Evolutionary conservation across 148 eudicot genomes (phyloP).

Genomic region (Rheum nobile): DNA sequence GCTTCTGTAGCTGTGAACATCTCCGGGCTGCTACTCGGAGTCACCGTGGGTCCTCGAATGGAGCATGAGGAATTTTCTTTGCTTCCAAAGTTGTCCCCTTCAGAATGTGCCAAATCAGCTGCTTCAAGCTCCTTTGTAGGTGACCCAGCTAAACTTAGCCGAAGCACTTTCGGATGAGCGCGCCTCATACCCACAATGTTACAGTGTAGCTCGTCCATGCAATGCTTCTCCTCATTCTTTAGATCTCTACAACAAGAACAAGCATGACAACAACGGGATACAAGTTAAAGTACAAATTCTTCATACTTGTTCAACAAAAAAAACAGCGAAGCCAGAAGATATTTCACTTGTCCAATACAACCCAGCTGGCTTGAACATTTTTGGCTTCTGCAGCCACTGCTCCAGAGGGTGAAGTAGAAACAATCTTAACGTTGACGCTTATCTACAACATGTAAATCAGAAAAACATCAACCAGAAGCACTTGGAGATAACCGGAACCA

Average conservation of each 20-base stretch:
- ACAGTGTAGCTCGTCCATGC: constrained; percentile 92
- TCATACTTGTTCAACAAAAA: not conserved
- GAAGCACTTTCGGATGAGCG: constrained; percentile 70
- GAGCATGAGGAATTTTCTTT: constrained; percentile 21
- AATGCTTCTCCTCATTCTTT: constrained; percentile 69
- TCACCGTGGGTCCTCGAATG: constrained; percentile 56
- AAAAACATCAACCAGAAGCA: not conserved
- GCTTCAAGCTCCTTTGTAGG: constrained; percentile 41
- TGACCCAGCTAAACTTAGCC: constrained; percentile 67
- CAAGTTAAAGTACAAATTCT: not conserved
- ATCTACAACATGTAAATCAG: constrained; percentile 27
- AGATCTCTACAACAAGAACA: constrained; percentile 47
- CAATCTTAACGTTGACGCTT: constrained; percentile 76
- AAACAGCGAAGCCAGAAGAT: not conserved
- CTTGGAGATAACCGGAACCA: not conserved
- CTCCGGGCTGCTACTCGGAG: constrained; percentile 32
- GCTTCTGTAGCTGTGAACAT: constrained; percentile 6
- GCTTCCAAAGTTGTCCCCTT: constrained; percentile 7
- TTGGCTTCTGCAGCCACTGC: constrained; percentile 86
- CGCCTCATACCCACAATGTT: constrained; percentile 80
- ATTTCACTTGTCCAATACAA: constrained; percentile 7
- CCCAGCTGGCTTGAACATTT: constrained; percentile 75
- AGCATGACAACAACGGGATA: not conserved
- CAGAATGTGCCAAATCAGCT: constrained; percentile 23
- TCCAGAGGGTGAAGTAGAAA: constrained; percentile 66